These are phyloP conservation scores for Eruca vesicaria DNA, from an alignment of 441 rosid genomes.

Conservation along the genomic window DNA sequence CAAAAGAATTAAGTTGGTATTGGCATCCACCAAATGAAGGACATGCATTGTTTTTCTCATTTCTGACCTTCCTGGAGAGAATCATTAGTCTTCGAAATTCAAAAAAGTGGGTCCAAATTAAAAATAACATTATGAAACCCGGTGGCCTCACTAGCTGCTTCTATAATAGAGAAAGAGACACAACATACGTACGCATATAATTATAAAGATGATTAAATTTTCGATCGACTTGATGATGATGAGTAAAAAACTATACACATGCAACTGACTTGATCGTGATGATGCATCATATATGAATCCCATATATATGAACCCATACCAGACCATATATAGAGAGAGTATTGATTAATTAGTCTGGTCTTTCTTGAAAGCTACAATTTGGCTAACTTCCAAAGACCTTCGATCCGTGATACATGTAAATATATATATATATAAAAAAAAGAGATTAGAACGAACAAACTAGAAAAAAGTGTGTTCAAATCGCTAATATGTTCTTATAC, in stretches of 20 bases:
- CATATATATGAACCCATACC: too few relatives aligned
- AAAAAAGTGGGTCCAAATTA: slow-evolving; percentile 29
- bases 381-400: slow-evolving; percentile 17
- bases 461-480: not conserved
- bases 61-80: slow-evolving; percentile 17
- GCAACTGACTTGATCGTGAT: not conserved
- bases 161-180: not conserved
- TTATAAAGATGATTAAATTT: not conserved
- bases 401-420: not conserved
- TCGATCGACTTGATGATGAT: slow-evolving; percentile 2
- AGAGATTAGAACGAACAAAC: not conserved
- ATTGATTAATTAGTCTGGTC: slow-evolving; percentile 28
- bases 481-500: not conserved
- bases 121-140: slow-evolving; percentile 1
- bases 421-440: not conserved
- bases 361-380: slow-evolving; percentile 33
- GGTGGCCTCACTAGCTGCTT: slow-evolving; percentile 15
- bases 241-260: not conserved
- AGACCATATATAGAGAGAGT: not conserved
- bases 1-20: not conserved
- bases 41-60: slow-evolving; percentile 12
- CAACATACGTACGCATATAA: not conserved
- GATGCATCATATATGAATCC: not conserved
- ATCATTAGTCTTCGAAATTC: slow-evolving; percentile 28
- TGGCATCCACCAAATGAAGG: slow-evolving; percentile 29